A percentile compares a stretch with the other conserved stretches of the same genome.
phyloP scores from a whole-genome alignment of 1,284 basidiomycete species.

The Tylopilus sp. region DNA sequence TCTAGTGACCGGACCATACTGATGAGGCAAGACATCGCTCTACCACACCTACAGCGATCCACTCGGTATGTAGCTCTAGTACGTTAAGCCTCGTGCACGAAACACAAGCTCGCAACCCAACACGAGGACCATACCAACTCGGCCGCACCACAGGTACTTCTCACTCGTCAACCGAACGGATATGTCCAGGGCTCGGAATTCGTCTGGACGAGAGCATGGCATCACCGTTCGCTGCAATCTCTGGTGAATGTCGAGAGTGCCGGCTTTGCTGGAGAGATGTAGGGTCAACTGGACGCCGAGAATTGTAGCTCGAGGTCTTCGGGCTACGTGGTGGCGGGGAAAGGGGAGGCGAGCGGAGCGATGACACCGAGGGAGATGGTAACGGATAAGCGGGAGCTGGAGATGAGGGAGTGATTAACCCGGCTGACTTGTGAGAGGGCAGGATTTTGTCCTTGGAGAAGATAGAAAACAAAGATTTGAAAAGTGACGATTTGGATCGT shows the following conservation, averaged over 20 bases:
- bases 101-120: conserved; percentile 2
- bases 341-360: conserved; percentile 20
- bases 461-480: conserved; percentile 59
- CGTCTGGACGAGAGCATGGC: conserved; percentile 20
- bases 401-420: conserved; percentile 58
- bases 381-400: conserved; percentile 23
- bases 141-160: background rate
- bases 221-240: conserved; percentile 5
- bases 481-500: conserved; percentile 50
- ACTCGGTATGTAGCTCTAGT: background rate
- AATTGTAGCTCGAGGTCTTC: conserved; percentile 2
- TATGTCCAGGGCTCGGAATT: conserved; percentile 6
- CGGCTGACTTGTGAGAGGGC: conserved; percentile 44
- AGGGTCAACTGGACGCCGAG: conserved; percentile 9
- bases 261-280: conserved; percentile 6
- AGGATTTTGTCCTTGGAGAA: conserved; percentile 37
- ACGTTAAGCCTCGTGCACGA: background rate
- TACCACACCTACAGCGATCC: background rate
- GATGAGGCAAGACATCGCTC: too few relatives aligned
- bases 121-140: background rate
- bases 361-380: conserved; percentile 16
- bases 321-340: conserved; percentile 28
- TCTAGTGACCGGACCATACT: too few relatives aligned
- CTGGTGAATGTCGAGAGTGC: conserved; percentile 15
- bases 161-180: conserved; percentile 18